Evolutionary conservation across 352 stramenopile genomes (phyloP).

Genomic region (Globisporangium okanoganense): DNA sequence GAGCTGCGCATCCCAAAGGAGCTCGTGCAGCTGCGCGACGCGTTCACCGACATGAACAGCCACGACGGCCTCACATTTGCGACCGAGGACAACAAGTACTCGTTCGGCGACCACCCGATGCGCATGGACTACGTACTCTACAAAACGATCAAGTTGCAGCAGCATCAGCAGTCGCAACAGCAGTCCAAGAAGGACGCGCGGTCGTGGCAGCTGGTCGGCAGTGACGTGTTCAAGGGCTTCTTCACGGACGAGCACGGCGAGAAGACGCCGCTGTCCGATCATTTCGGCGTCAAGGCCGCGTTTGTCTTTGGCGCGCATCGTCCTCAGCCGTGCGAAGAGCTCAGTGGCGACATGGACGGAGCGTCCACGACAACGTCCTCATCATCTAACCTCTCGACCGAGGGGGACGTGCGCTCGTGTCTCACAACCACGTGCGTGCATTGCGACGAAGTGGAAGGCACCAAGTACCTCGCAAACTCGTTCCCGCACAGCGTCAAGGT

Average conservation of each 20-base stretch:
- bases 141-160: constrained; percentile 28
- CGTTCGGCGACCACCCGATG: constrained; percentile 76
- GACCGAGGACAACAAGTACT: constrained; percentile 78
- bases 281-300: constrained; percentile 71
- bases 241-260: constrained; percentile 62
- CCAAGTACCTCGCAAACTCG: constrained; percentile 19
- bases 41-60: constrained; percentile 67
- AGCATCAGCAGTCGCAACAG: neutral
- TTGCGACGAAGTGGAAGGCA: constrained; percentile 36
- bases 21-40: constrained; percentile 52
- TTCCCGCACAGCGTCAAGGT: constrained; percentile 22
- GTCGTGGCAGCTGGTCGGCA: constrained; percentile 47
- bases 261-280: constrained; percentile 66
- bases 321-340: constrained; percentile 34
- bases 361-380: constrained; percentile 9
- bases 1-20: constrained; percentile 56
- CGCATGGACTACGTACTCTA: constrained; percentile 86
- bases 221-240: constrained; percentile 75
- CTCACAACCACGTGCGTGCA: constrained; percentile 37
- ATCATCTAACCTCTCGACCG: constrained; percentile 9
- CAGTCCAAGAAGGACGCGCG: neutral
- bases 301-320: constrained; percentile 46
- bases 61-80: constrained; percentile 69
- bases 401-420: constrained; percentile 17
- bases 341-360: constrained; percentile 22